Evolutionary conservation across 352 stramenopile species (phyloP).

Genomic region (Pythium phragmiticola): DNA sequence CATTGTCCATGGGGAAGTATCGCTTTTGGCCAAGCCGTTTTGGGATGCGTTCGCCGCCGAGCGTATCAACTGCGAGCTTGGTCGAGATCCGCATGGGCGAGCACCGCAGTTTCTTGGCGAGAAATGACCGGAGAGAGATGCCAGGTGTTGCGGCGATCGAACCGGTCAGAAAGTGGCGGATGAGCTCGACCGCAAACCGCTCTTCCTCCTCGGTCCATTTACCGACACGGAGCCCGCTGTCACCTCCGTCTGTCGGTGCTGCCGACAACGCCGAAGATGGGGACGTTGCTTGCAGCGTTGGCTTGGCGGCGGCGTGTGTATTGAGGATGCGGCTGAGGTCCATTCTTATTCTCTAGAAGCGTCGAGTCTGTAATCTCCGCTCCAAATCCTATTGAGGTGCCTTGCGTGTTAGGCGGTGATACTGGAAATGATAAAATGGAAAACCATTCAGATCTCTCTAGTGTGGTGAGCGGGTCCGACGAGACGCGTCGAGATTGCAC

Average conservation of each 20-base stretch:
- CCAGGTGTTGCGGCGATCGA: constrained; percentile 22
- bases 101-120: constrained; percentile 35
- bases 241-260: neutral
- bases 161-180: constrained; percentile 30
- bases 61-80: constrained; percentile 31
- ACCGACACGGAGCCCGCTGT: constrained; percentile 27
- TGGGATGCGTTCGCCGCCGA: constrained; percentile 28
- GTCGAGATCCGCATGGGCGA: constrained; percentile 38
- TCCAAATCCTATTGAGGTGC: neutral
- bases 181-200: constrained; percentile 29
- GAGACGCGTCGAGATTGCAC: too few species aligned
- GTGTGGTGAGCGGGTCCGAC: too few species aligned
- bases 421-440: constrained; percentile 3
- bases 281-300: neutral
- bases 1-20: constrained; percentile 25
- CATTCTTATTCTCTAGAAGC: constrained; percentile 6
- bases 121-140: constrained; percentile 29
- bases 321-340: constrained; percentile 32
- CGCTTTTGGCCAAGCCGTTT: constrained; percentile 35
- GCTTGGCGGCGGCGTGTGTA: neutral
- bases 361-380: too few species aligned
- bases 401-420: neutral
- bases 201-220: constrained; percentile 43
- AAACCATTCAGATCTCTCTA: neutral
- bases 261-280: neutral